These are phyloP conservation scores for Tripterygium wilfordii DNA, from an alignment of 177 flowering plant genomes.

Conservation along the genomic window DNA sequence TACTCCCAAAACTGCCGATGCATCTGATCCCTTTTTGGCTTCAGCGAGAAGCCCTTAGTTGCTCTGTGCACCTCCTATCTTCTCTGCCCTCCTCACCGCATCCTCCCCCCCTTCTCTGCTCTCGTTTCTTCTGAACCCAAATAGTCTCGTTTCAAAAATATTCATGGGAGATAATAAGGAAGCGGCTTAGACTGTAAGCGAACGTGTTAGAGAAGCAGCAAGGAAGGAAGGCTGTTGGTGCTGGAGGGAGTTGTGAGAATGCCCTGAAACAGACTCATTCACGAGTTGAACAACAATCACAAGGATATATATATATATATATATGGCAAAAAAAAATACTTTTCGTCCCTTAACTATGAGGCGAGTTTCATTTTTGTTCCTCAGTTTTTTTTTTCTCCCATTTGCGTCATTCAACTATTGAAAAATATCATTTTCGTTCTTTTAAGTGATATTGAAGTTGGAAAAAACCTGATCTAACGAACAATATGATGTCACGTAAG, in stretches of 20 bases:
- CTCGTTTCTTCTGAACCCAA: slow-evolving; percentile 13
- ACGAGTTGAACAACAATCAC: neutral
- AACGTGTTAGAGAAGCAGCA: slow-evolving; percentile 30
- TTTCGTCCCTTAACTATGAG: too few relatives aligned
- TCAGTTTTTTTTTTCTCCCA: too few relatives aligned
- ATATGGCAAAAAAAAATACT: too few relatives aligned
- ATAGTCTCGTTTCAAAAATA: slow-evolving; percentile 12
- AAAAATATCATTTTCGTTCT: too few relatives aligned
- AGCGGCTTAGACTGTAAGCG: slow-evolving; percentile 18
- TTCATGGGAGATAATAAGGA: slow-evolving; percentile 13
- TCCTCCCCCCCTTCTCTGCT: slow-evolving; percentile 24
- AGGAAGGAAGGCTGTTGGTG: slow-evolving; percentile 21
- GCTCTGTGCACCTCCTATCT: slow-evolving; percentile 15
- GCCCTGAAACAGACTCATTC: neutral
- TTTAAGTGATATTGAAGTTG: too few relatives aligned
- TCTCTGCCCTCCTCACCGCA: slow-evolving; percentile 16
- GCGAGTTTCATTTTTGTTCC: too few relatives aligned
- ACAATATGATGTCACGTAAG: too few relatives aligned
- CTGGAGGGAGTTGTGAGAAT: slow-evolving; percentile 18
- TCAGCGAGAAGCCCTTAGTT: slow-evolving; percentile 13
- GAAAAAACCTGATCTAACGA: too few relatives aligned
- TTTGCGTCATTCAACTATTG: too few relatives aligned
- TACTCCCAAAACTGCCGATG: neutral
- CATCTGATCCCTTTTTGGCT: slow-evolving; percentile 16
- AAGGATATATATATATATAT: too few relatives aligned